phyloP scores from a whole-genome alignment of 768 basidiomycete genomes.

The Leccinum barrowsii region DNA sequence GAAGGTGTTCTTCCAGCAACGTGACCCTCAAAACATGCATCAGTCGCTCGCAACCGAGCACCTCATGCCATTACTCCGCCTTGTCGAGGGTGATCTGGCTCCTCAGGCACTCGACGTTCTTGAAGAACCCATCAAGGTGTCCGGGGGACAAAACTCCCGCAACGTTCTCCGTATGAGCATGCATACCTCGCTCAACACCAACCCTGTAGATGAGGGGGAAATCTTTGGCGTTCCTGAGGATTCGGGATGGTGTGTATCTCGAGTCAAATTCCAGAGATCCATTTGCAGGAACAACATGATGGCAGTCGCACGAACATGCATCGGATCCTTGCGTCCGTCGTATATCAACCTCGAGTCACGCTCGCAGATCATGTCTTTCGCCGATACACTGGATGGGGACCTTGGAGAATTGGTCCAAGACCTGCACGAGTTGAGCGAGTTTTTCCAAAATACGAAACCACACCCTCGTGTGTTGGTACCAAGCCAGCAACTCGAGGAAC shows the following conservation, averaged over 20 bases:
- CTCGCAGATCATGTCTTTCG: constrained; percentile 32
- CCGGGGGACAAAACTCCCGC: constrained; percentile 71
- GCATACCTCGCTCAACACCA: constrained; percentile 48
- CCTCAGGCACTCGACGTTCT: constrained; percentile 88
- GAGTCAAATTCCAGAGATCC: constrained; percentile 54
- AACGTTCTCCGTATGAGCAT: constrained; percentile 93
- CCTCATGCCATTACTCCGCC: too few species aligned
- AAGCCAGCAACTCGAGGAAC: constrained; percentile 65
- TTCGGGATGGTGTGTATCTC: constrained; percentile 86
- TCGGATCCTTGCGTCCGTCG: constrained; percentile 63
- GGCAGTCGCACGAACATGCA: constrained; percentile 84
- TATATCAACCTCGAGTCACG: constrained; percentile 71
- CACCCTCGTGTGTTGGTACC: constrained; percentile 40
- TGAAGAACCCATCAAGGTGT: constrained; percentile 82
- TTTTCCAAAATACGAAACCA: constrained; percentile 53
- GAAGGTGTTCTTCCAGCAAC: constrained; percentile 83
- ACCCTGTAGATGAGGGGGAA: constrained; percentile 55
- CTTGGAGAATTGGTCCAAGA: constrained; percentile 77
- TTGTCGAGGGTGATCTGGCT: constrained; percentile 85
- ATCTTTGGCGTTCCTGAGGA: constrained; percentile 80
- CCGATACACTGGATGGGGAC: constrained; percentile 50
- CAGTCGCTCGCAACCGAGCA: constrained; percentile 79
- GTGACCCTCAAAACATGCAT: constrained; percentile 71
- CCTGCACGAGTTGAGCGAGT: constrained; percentile 69
- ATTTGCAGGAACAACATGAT: constrained; percentile 74